These are phyloP conservation scores for Rickenella mellea DNA, from an alignment of 768 basidiomycete species.

Conservation along the genomic window DNA sequence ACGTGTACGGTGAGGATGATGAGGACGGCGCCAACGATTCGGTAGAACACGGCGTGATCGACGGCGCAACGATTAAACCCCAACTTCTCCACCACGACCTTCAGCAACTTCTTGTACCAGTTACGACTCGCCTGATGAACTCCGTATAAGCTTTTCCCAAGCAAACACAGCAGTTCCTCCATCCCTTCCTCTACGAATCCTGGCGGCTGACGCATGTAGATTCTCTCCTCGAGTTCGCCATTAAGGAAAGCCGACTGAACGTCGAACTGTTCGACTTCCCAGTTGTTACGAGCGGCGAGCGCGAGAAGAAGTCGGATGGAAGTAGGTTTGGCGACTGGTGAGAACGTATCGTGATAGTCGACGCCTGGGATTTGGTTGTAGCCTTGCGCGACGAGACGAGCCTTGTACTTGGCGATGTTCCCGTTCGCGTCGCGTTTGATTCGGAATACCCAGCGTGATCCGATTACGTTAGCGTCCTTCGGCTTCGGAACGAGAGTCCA, in stretches of 20 bases:
- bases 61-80: too few relatives aligned
- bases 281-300: not conserved
- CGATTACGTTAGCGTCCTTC: slow-evolving; percentile 10
- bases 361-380: slow-evolving; percentile 16
- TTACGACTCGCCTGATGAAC: not conserved
- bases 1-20: not conserved
- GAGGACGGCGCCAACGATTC: not conserved
- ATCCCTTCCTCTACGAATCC: slow-evolving; percentile 2
- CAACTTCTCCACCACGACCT: too few relatives aligned
- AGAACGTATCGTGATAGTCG: not conserved
- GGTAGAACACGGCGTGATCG: not conserved
- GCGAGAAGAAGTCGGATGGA: not conserved
- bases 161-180: not conserved
- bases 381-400: slow-evolving; percentile 19
- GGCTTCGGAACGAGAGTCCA: slow-evolving; percentile 15
- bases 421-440: slow-evolving; percentile 13
- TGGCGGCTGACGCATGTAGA: slow-evolving; percentile 2
- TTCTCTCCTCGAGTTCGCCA: slow-evolving; percentile 3
- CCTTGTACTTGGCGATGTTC: slow-evolving; percentile 13
- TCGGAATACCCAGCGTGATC: slow-evolving; percentile 16
- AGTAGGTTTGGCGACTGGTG: not conserved
- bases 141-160: slow-evolving; percentile 3
- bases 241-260: slow-evolving; percentile 8
- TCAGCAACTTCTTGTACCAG: not conserved
- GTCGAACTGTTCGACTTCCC: slow-evolving; percentile 4